Base-by-base conservation (phyloP, 2,329 filamentous ascomycete species). In the Colletotrichum tabaci region DNA sequence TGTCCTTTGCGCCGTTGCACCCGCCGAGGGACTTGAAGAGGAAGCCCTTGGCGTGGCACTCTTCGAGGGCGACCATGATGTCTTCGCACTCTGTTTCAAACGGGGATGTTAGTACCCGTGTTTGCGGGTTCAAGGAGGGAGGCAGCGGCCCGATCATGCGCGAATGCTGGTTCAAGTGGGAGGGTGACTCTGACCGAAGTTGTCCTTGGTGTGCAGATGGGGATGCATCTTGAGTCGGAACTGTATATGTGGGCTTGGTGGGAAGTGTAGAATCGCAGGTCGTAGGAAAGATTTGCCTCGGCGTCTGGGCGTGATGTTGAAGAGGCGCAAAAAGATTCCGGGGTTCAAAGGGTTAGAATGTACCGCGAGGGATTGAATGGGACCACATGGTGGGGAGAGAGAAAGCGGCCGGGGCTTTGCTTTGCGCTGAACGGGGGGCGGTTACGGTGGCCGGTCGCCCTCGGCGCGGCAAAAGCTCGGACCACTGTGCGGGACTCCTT, bases 31-130 rank as follows among this genome's bases (percentile, higher is more conserved):
- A 91, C 83, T 98, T 98, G 90, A 93, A 95, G 69, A 99, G 84
- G 84, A 99, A 99, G 66, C 96, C 96, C 71, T 89, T 89, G 42
- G 94, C 93, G 80, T 99, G 96, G 85, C 96, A 99, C 86, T 98
- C 94, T 79, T 98, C 96, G 76, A 99, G 94, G 58, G 94, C 93
- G 61, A 87, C 92, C 91, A 98, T 98, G 81, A 99, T 90, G 76
- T 97, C 95, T 82, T 96, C 94, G 88, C 96, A 99, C 79, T 93
- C 96, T 99, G 78, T 38, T 49, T 56, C 21, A n/a, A 4, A 23
- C 38, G 26, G 46, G 50, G 6, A 9, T 21, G 53, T 58, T 10
- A 62, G 46, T 42, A n/a, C 63, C 53, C 49, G 10, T 55, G 10
- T 55, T 5, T 10, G 23, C n/a, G 26, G 47, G 7, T 16, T 53